Evolutionary conservation across 768 basidiomycete genomes (phyloP).

Genomic region (Tricholoma terreum): DNA sequence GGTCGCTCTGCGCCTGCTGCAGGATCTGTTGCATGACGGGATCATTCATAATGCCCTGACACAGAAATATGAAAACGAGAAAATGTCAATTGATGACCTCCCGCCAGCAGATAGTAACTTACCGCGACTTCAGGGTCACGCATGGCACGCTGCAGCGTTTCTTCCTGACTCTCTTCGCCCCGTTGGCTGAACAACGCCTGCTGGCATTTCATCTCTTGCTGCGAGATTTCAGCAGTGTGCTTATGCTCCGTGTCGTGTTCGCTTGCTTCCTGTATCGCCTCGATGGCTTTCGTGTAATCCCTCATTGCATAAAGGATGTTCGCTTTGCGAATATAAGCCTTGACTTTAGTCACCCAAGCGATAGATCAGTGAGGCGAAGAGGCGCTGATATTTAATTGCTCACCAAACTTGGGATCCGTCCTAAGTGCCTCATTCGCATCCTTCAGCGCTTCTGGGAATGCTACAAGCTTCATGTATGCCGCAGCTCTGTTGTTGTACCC

Average conservation of each 20-base stretch:
- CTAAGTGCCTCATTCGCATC: conserved; percentile 93
- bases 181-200: conserved; percentile 77
- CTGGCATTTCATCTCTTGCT: conserved; percentile 77
- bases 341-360: conserved; percentile 48
- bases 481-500: conserved; percentile 99
- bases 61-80: conserved; percentile 3
- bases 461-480: conserved; percentile 92
- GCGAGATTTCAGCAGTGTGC: conserved; percentile 79
- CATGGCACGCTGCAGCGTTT: conserved; percentile 93
- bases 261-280: conserved; percentile 73
- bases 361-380: not conserved
- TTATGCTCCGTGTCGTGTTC: conserved; percentile 79
- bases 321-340: conserved; percentile 93
- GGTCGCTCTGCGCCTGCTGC: conserved; percentile 90
- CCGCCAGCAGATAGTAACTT: conserved; percentile 29
- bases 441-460: conserved; percentile 93
- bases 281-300: conserved; percentile 84
- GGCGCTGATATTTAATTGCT: conserved; percentile 19
- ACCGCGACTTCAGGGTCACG: conserved; percentile 94
- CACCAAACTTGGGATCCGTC: conserved; percentile 82
- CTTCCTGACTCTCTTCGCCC: conserved; percentile 83
- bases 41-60: conserved; percentile 79
- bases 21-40: conserved; percentile 94
- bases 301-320: conserved; percentile 87
- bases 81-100: conserved; percentile 3